Evolutionary conservation across 148 eudicot species (phyloP), one percentile per base, ranked within the genome.

Genomic region (Rhododendron vialii): DNA sequence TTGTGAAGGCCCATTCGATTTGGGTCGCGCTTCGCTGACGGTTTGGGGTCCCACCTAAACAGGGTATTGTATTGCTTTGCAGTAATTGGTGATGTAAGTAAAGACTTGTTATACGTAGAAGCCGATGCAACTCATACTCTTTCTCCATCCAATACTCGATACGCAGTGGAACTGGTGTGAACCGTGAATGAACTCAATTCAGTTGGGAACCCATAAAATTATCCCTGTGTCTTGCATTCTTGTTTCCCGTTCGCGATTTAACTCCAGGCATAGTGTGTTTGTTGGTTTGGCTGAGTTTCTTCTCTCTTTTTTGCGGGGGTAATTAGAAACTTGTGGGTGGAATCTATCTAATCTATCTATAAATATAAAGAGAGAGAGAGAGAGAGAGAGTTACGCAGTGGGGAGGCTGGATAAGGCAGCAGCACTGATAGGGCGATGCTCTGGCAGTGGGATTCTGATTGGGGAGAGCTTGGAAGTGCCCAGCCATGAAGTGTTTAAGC

Each of bases 371-470:
- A 9, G 74, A 43, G 33, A 78, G 18, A 80, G 14, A 26, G 83
- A 81, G 51, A 14, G 5, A 83, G 22, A 51, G n/a, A 67, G 85
- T 88, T 89, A 95, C 98, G 88, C 89, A 15, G 92, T 90, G 0
- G 96, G 98, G n/a, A 93, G 94, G 84, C 89, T 91, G 85, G 89
- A 87, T 3, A 89, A 69, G 55, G 87, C 87, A 11, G 88, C 38
- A 43, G 95, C 91, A 65, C 87, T 84, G 85, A 92, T 41, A 78
- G 87, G 87, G 71, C 71, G 90, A 57, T 26, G 83, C 38, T 89
- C 89, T 57, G 89, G 80, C 75, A 88, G 43, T n/a, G 73, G 63
- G 82, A 85, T 84, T 24, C 82, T 61, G 55, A 80, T 61, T 53
- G 67, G 75, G 45, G 90, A 83, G 83, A 91, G 83, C 35, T 85